Percentiles rank a stretch among this genome's conserved stretches.
phyloP scores from a whole-genome alignment of 768 basidiomycete genomes.

The Agaricus subrufescens region DNA sequence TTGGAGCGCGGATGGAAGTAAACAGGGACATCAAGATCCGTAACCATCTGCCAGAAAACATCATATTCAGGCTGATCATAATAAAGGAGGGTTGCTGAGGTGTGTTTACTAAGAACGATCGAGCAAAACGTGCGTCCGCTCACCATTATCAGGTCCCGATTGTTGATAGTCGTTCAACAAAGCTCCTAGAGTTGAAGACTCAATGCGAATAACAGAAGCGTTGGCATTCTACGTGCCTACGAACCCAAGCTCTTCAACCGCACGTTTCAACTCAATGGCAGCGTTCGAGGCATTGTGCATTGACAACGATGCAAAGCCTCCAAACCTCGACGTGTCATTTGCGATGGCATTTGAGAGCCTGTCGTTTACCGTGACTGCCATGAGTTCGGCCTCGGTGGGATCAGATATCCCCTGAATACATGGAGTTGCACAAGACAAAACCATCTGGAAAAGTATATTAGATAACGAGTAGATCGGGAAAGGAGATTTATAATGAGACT shows the following conservation, averaged over 20 bases:
- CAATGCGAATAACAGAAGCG: not conserved
- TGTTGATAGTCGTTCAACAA: conserved; percentile 42
- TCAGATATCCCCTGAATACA: conserved; percentile 36
- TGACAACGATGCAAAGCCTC: conserved; percentile 35
- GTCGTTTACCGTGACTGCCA: conserved; percentile 33
- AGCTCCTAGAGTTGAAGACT: conserved; percentile 20
- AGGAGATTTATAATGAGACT: not conserved
- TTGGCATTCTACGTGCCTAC: conserved; percentile 19
- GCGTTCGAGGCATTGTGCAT: conserved; percentile 43
- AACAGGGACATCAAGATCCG: conserved; percentile 32
- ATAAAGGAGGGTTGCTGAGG: conserved; percentile 27
- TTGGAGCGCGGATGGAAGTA: conserved; percentile 32
- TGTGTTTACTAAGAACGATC: not conserved
- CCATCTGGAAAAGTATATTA: conserved; percentile 24
- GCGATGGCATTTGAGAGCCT: conserved; percentile 29
- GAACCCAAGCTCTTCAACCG: conserved; percentile 35
- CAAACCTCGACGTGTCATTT: conserved; percentile 36
- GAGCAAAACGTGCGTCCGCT: not conserved
- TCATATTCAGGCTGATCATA: conserved; percentile 33
- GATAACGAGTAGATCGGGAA: not conserved
- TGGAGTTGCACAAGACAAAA: conserved; percentile 32
- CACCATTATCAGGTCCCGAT: conserved; percentile 33
- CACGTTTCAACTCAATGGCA: conserved; percentile 32
- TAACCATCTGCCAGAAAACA: conserved; percentile 30
- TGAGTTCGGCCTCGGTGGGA: conserved; percentile 23